Percentiles rank a stretch among this genome's conserved stretches.
phyloP scores from a whole-genome alignment of 108 stramenopile species.

The Ochromonas danica region DNA sequence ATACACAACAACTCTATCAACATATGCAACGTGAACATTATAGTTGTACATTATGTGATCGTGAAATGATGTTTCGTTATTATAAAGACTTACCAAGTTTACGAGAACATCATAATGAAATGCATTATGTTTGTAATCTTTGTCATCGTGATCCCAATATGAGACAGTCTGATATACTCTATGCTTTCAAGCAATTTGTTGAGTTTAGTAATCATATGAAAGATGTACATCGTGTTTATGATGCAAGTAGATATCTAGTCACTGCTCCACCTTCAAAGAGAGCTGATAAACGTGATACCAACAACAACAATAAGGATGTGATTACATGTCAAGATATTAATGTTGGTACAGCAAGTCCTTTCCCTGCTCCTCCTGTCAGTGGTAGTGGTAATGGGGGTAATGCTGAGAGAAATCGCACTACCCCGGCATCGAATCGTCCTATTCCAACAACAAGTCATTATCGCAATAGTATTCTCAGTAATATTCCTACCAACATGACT shows the following conservation, averaged over 20 bases:
- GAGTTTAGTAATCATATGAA: background rate
- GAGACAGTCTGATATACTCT: background rate
- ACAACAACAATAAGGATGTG: background rate
- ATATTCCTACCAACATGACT: background rate
- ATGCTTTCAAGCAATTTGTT: background rate
- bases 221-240: background rate
- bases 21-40: constrained; percentile 1
- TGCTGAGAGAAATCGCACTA: background rate
- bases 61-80: constrained; percentile 24
- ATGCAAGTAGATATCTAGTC: background rate
- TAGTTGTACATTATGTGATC: background rate
- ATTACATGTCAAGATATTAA: background rate
- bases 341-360: constrained; percentile 4
- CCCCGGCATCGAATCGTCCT: background rate
- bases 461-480: background rate
- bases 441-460: background rate
- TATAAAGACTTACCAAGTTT: background rate
- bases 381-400: background rate
- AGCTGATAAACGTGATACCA: background rate
- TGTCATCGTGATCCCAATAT: background rate
- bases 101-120: background rate
- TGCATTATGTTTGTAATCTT: background rate
- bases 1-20: background rate
- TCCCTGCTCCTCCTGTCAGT: background rate
- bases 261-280: too few relatives aligned